Percentiles rank a stretch among this genome's conserved stretches.
phyloP scores from a whole-genome alignment of 2,329 filamentous ascomycete species.

The Bisporella sp. region DNA sequence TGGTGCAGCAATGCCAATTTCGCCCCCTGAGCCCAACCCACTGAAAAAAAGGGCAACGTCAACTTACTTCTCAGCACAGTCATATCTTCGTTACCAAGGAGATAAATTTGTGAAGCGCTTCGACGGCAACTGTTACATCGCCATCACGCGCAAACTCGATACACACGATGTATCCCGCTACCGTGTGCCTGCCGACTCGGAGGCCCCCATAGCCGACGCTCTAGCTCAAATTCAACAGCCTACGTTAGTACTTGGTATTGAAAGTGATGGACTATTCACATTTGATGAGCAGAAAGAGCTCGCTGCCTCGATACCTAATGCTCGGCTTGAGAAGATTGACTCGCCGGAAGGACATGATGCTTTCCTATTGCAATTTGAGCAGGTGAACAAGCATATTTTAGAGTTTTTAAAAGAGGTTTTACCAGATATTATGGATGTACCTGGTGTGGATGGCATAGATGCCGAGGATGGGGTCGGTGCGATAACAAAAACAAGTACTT shows the following conservation, averaged over 20 bases:
- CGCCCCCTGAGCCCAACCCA: constrained; percentile 29
- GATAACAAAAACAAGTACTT: constrained; percentile 80
- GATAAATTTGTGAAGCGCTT: constrained; percentile 96
- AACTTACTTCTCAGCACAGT: constrained; percentile 97
- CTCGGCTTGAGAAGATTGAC: constrained; percentile 78
- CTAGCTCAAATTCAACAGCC: constrained; percentile 81
- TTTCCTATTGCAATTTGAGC: constrained; percentile 93
- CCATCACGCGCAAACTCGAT: constrained; percentile 95
- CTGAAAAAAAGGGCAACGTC: constrained; percentile 39
- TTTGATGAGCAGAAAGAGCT: constrained; percentile 95
- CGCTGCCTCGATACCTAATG: constrained; percentile 71
- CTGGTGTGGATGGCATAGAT: constrained; percentile 34
- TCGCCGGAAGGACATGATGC: constrained; percentile 94
- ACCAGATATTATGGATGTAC: constrained; percentile 77
- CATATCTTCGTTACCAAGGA: constrained; percentile 93
- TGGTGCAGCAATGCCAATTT: constrained; percentile 49
- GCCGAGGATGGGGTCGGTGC: constrained; percentile 48
- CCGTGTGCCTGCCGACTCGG: constrained; percentile 41
- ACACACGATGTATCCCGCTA: constrained; percentile 89
- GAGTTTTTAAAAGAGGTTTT: constrained; percentile 76
- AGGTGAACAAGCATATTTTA: constrained; percentile 84
- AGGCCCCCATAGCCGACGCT: constrained; percentile 57
- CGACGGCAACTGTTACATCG: constrained; percentile 98
- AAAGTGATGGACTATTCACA: constrained; percentile 92
- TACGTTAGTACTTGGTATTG: constrained; percentile 84